Evolutionary conservation across 257 asterid species (phyloP).

Genomic region (Anisodus acutangulus): DNA sequence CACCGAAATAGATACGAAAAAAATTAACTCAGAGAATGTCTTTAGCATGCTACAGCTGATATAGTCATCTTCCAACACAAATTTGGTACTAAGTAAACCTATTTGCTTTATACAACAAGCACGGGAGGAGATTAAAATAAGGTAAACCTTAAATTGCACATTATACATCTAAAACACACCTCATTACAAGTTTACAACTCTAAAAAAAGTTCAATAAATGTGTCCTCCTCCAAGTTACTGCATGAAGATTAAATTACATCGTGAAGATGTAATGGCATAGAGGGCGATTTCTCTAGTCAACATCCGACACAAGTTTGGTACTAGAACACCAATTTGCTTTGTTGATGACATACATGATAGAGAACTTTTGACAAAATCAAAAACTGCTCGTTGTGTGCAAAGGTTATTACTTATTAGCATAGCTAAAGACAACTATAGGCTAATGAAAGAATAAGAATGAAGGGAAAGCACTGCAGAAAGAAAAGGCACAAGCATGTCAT

Average conservation of each 20-base stretch:
- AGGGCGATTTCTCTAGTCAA: conserved; percentile 40
- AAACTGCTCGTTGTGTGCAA: not conserved
- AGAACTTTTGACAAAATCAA: not conserved
- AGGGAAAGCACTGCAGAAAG: not conserved
- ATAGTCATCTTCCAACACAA: conserved; percentile 49
- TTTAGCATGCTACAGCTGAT: conserved; percentile 10
- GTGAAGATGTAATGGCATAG: conserved; percentile 31
- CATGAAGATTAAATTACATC: conserved; percentile 29
- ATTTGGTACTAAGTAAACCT: conserved; percentile 37
- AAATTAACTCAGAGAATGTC: not conserved
- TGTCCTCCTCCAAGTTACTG: conserved; percentile 22
- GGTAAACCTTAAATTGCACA: not conserved
- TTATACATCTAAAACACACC: not conserved
- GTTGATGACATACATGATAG: conserved; percentile 36
- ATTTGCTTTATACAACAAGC: conserved; percentile 44
- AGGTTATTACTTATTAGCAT: not conserved
- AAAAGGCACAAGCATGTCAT: not conserved
- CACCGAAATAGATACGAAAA: not conserved
- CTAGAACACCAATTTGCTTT: conserved; percentile 39
- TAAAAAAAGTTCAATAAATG: not conserved
- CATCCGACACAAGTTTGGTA: conserved; percentile 45
- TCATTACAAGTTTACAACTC: not conserved
- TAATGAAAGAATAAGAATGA: not conserved
- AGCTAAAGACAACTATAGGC: not conserved
- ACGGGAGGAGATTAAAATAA: not conserved